These are phyloP conservation scores for Cladophialophora immunda DNA, from an alignment of 2,329 filamentous ascomycete genomes.

Conservation along the genomic window DNA sequence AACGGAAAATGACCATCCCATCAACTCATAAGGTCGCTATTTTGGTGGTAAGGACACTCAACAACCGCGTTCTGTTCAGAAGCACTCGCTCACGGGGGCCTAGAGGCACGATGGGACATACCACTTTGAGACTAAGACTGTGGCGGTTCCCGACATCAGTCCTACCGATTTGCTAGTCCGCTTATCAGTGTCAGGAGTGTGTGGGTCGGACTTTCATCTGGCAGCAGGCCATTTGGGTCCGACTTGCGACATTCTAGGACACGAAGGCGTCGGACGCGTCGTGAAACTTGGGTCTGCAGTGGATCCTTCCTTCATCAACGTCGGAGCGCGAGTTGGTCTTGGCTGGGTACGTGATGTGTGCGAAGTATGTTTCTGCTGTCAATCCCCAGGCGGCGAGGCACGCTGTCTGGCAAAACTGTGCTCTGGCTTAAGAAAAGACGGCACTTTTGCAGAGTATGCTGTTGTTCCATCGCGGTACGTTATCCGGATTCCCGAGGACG, in stretches of 20 bases:
- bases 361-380: slow-evolving; percentile 48
- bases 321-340: slow-evolving; percentile 47
- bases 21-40: slow-evolving; percentile 26
- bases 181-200: slow-evolving; percentile 66
- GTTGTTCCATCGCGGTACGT: slow-evolving; percentile 51
- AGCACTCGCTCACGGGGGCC: background rate
- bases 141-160: slow-evolving; percentile 42
- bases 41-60: slow-evolving; percentile 21
- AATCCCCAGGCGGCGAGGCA: slow-evolving; percentile 33
- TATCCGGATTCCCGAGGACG: slow-evolving; percentile 45
- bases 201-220: slow-evolving; percentile 66
- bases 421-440: slow-evolving; percentile 43
- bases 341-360: slow-evolving; percentile 52
- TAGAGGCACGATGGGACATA: slow-evolving; percentile 24
- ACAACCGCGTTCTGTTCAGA: no score
- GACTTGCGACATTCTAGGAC: slow-evolving; percentile 54
- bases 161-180: slow-evolving; percentile 63
- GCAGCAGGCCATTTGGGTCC: slow-evolving; percentile 51
- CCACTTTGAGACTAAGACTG: slow-evolving; percentile 29
- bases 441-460: slow-evolving; percentile 53
- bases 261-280: slow-evolving; percentile 57
- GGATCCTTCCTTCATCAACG: slow-evolving; percentile 33
- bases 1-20: slow-evolving; percentile 19
- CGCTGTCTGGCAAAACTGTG: slow-evolving; percentile 27
- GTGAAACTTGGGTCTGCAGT: slow-evolving; percentile 50